phyloP scores from a whole-genome alignment of 2,329 filamentous ascomycete genomes.

The Xylaria polymorpha region DNA sequence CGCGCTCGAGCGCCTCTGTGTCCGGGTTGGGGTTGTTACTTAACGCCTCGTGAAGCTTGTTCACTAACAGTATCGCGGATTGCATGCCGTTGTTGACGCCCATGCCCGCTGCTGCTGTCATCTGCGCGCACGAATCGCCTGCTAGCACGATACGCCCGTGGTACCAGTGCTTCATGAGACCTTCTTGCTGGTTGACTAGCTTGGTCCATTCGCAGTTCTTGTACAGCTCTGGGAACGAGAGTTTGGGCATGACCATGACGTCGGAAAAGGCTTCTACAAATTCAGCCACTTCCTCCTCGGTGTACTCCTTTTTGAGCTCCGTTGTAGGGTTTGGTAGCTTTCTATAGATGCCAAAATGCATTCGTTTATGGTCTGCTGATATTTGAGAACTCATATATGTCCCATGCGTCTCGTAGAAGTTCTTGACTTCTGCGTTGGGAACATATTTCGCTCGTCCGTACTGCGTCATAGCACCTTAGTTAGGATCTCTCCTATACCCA shows the following conservation, averaged over 20 bases:
- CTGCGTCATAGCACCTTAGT: constrained; percentile 9
- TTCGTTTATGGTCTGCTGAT: constrained; percentile 24
- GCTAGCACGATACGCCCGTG: constrained; percentile 34
- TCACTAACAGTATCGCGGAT: constrained; percentile 31
- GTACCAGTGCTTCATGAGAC: constrained; percentile 31
- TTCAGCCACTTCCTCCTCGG: constrained; percentile 30
- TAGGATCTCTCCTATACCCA: background rate
- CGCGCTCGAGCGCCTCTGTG: constrained; percentile 14
- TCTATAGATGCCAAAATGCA: constrained; percentile 37
- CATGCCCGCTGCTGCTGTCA: constrained; percentile 37
- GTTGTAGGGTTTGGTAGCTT: constrained; percentile 26
- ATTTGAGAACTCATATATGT: constrained; percentile 33
- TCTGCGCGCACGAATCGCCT: constrained; percentile 32
- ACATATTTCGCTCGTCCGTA: constrained; percentile 34
- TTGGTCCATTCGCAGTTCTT: constrained; percentile 33
- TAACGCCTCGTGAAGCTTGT: constrained; percentile 29
- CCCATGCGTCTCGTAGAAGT: constrained; percentile 38
- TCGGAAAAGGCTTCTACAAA: constrained; percentile 35
- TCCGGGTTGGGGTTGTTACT: constrained; percentile 4
- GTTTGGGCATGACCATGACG: constrained; percentile 34
- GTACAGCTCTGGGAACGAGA: constrained; percentile 32
- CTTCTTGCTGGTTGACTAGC: constrained; percentile 36
- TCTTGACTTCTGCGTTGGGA: constrained; percentile 11
- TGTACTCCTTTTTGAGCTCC: constrained; percentile 26
- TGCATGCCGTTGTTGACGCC: constrained; percentile 37